Evolutionary conservation across 2,329 filamentous ascomycete species (phyloP), one percentile per base, ranked within the genome.

Genomic region (Gnomoniopsis smithogilvyi): DNA sequence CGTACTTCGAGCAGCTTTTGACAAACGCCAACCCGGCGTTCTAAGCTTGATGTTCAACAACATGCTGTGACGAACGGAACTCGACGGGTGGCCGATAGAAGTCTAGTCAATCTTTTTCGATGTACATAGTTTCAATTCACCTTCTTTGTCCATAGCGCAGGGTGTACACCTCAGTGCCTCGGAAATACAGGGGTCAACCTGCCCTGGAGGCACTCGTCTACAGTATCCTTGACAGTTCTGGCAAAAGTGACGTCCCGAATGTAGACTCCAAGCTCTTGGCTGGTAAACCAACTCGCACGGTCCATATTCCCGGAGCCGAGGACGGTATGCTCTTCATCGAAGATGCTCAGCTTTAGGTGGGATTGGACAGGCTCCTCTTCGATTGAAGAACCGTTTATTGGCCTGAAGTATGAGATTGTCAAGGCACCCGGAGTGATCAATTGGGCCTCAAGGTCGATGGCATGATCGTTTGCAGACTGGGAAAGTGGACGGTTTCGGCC

Each of bases 221-320:
- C 69, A 1, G 67, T 66, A 1, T 64, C 60, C 53, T 66, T 68
- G 24, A 78, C 65, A 3, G 57, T 53, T 1, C 48, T 60, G 3
- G 72, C 74, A 48, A 79, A 68, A 0, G 64, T 64, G 1, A 45
- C 54, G 34, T 71, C 73, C 48, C 80, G 73, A 56, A 86, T 80
- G 45, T 86, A 67, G 33, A 95, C 76, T 1, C 91, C 91, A 22
- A 95, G 75, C 73, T 96, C 91, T 72, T 95, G 91, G 70, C 89
- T 93, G 6, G 91, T 95, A 72, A 85, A 93, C 89, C 90, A 95
- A 69, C 89, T 93, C 8, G 91, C 90, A 1, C 91, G 82, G 73
- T 96, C 91, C 80, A 93, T 85, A 69, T 96, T 96, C 1, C 90
- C 91, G 19, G 89, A 93, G 0, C 91, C 91, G 2, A 95, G 74